Percentiles rank a stretch among this genome's conserved stretches.
Conservation (phyloP, 1,284 basidiomycete species). For the Ceratobasidium sp. region DNA sequence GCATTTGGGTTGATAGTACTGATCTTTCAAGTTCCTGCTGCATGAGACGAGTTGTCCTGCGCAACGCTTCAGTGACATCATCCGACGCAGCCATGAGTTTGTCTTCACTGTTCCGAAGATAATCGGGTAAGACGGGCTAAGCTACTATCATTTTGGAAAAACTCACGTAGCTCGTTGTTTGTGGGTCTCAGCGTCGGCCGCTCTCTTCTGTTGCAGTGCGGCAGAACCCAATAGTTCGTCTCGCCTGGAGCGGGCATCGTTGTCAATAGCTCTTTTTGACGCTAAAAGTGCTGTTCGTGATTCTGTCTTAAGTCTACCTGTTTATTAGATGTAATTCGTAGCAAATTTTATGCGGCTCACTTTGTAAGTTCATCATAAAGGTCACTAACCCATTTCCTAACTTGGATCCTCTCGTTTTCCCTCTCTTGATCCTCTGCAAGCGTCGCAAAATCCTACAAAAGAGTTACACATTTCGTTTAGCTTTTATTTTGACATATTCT, state of each 20-base stretch:
- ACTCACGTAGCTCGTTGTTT: conserved; percentile 66
- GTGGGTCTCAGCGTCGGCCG: conserved; percentile 40
- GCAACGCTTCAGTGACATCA: conserved; percentile 84
- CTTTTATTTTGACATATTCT: conserved; percentile 43
- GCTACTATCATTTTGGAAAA: conserved; percentile 10
- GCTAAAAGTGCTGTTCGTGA: conserved; percentile 67
- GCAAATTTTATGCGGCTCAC: conserved; percentile 53
- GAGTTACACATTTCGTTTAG: background rate
- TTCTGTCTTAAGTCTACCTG: conserved; percentile 63
- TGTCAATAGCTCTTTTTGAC: conserved; percentile 75
- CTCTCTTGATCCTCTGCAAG: conserved; percentile 70
- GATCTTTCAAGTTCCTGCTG: conserved; percentile 89
- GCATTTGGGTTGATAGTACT: conserved; percentile 82
- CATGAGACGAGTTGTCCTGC: conserved; percentile 84
- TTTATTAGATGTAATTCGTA: background rate
- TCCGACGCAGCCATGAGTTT: conserved; percentile 84
- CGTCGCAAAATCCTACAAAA: conserved; percentile 63
- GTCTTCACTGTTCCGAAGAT: conserved; percentile 66
- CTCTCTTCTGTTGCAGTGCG: conserved; percentile 55
- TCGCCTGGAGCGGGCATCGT: conserved; percentile 60
- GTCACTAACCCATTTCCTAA: conserved; percentile 60
- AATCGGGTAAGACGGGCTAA: background rate
- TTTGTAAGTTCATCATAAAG: conserved; percentile 56
- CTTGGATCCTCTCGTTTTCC: conserved; percentile 59
- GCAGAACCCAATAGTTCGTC: conserved; percentile 68